Evolutionary conservation across 345 rosid genomes (phyloP), one percentile per base, ranked within the genome.

Genomic region (Hibiscus tridactylites): DNA sequence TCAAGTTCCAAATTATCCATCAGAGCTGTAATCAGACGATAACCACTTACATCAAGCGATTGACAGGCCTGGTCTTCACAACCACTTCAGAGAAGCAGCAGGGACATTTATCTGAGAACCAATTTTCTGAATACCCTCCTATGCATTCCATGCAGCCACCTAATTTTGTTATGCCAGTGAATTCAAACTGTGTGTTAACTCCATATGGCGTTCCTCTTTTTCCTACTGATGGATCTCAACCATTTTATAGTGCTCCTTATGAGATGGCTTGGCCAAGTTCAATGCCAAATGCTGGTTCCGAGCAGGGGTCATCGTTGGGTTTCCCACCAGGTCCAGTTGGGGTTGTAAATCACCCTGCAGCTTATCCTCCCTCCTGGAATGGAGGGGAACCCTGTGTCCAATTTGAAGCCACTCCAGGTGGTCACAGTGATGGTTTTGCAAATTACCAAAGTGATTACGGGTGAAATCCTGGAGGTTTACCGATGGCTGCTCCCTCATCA

Each of bases 291-390:
- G 80, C 62, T 61, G 93, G 91, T 65, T 77, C 81, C 4, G 95
- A 88, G 62, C 97, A 88, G 74, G 92, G 91, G 11, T 88, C 97
- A 13, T 73, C 89, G 71, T 71, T 86, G 71, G 93, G 96, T 66
- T 90, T 84, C 75, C 92, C 87, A 52, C 86, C 91, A 65, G 76
- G 88, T 28, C 85, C 89, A 57, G 61, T 82, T 39, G 83, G 81
- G 71, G 82, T 82, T 58, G 37, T 77, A 62, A 90, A 85, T 71
- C 88, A 82, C 75, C 79, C 82, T 46, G 76, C 80, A 44, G 71
- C 79, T 56, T 92, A 83, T 83, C 91, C 82, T 85, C 91, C 80
- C 71, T 80, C 88, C 4, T 92, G 99, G 97, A 92, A 84, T 66
- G 52, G 78, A 0, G 91, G 87, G 64, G 81, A 86, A 62, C 63